Evolutionary conservation across 768 basidiomycete genomes (phyloP).

Genomic region (Melanogaster broomeanus): DNA sequence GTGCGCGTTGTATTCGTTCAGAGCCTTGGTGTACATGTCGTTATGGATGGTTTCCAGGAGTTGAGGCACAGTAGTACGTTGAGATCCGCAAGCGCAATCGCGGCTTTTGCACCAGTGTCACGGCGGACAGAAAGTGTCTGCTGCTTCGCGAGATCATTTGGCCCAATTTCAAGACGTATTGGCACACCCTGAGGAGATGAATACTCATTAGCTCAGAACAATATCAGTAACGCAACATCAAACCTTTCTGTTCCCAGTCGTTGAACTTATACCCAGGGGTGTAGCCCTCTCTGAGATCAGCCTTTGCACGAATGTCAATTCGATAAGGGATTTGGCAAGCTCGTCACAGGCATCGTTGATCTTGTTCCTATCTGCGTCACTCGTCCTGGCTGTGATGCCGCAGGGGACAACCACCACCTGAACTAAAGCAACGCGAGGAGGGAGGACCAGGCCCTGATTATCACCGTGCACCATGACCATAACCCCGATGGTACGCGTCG

Average conservation of each 20-base stretch:
- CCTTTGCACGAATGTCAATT: slow-evolving; percentile 80
- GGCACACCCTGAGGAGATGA: slow-evolving; percentile 78
- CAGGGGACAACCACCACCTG: slow-evolving; percentile 94
- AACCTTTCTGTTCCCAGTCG: slow-evolving; percentile 97
- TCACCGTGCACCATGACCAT: slow-evolving; percentile 99
- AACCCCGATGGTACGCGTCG: slow-evolving; percentile 94
- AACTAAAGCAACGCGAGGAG: slow-evolving; percentile 92
- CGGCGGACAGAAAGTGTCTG: slow-evolving; percentile 87
- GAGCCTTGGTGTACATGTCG: slow-evolving; percentile 85
- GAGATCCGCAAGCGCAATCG: slow-evolving; percentile 53
- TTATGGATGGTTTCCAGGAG: slow-evolving; percentile 85
- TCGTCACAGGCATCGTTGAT: slow-evolving; percentile 81
- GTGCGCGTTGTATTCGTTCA: slow-evolving; percentile 67
- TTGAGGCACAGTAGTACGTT: slow-evolving; percentile 48
- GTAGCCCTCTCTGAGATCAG: slow-evolving; percentile 92
- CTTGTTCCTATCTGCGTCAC: slow-evolving; percentile 60
- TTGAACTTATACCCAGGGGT: slow-evolving; percentile 99
- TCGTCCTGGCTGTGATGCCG: slow-evolving; percentile 87
- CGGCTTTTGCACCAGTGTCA: slow-evolving; percentile 62
- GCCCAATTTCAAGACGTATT: slow-evolving; percentile 95
- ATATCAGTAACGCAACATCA: slow-evolving; percentile 9
- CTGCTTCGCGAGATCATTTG: slow-evolving; percentile 81
- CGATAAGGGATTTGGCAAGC: slow-evolving; percentile 71
- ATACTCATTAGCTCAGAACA: background rate
- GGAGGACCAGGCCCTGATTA: slow-evolving; percentile 94